These are phyloP conservation scores for Phaeotremella fagi DNA, from an alignment of 768 basidiomycete species.

Conservation along the genomic window DNA sequence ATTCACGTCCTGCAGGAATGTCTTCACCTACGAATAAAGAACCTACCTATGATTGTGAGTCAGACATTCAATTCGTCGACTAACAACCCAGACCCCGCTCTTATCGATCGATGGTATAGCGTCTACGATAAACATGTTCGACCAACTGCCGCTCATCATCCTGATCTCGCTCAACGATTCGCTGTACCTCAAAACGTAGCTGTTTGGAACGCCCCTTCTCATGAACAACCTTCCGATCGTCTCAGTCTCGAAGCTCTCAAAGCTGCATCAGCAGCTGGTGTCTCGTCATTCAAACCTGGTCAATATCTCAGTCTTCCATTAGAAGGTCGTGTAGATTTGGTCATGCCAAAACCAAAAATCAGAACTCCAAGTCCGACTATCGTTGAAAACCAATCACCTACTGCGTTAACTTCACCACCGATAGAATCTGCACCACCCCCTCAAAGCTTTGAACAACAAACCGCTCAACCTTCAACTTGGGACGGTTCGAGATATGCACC, in stretches of 20 bases:
- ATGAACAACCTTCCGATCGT: conserved; percentile 41
- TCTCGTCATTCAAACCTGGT: conserved; percentile 63
- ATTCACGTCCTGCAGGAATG: conserved; percentile 62
- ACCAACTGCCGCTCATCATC: conserved; percentile 51
- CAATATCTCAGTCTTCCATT: conserved; percentile 76
- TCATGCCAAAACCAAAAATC: conserved; percentile 56
- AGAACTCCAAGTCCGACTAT: conserved; percentile 16
- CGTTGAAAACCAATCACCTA: conserved; percentile 40
- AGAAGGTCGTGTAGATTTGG: conserved; percentile 81
- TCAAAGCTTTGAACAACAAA: conserved; percentile 38
- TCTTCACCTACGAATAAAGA: conserved; percentile 26
- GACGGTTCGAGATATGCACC: conserved; percentile 76
- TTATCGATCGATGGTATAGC: conserved; percentile 84
- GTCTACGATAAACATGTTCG: conserved; percentile 87
- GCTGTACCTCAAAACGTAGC: conserved; percentile 65
- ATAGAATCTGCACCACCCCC: conserved; percentile 24
- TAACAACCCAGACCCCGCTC: conserved; percentile 50
- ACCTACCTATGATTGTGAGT: conserved; percentile 42
- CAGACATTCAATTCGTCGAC: neutral
- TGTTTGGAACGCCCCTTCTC: conserved; percentile 62
- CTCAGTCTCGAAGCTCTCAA: conserved; percentile 65
- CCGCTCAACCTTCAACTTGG: conserved; percentile 63
- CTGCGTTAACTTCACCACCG: conserved; percentile 52
- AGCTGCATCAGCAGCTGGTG: conserved; percentile 19
- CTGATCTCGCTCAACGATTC: conserved; percentile 50